Percentiles rank a stretch among this genome's conserved stretches.
Evolutionary conservation across 164 flowering plant genomes (phyloP).

Genomic region (Vitis riparia): DNA sequence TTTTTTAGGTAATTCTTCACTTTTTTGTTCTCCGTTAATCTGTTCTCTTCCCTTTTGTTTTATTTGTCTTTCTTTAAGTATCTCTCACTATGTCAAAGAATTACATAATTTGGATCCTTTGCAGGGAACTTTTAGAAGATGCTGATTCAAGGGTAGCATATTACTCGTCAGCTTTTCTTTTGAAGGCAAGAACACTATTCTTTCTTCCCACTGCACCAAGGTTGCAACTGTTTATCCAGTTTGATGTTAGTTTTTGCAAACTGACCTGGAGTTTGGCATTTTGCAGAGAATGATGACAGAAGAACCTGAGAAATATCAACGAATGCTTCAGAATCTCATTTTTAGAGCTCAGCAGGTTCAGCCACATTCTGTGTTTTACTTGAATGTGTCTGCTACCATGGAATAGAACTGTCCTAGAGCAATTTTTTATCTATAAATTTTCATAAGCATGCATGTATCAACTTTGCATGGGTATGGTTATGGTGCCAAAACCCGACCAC

Average conservation of each 20-base stretch:
- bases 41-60: conserved; percentile 3
- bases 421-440: not conserved
- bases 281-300: conserved; percentile 98
- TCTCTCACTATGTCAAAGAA: not conserved
- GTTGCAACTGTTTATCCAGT: not conserved
- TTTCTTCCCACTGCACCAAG: not conserved
- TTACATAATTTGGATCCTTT: conserved; percentile 8
- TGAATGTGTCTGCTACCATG: not conserved
- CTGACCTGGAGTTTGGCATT: conserved; percentile 10
- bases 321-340: conserved; percentile 84
- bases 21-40: not conserved
- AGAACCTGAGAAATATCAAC: conserved; percentile 88
- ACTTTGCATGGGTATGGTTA: not conserved
- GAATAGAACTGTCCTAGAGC: not conserved
- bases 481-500: not conserved
- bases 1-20: conserved; percentile 68
- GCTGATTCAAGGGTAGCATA: conserved; percentile 97
- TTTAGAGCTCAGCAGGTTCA: conserved; percentile 96
- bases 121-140: conserved; percentile 92
- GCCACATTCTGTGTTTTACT: not conserved
- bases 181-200: conserved; percentile 64
- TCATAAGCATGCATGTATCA: not conserved
- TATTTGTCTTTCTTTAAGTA: too few relatives aligned
- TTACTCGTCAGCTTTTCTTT: conserved; percentile 91
- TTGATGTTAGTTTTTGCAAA: not conserved